A percentile compares a stretch with the other conserved stretches of the same genome.
phyloP scores from a whole-genome alignment of 2,329 filamentous ascomycete species.

The Nothomitra cinnamomea region DNA sequence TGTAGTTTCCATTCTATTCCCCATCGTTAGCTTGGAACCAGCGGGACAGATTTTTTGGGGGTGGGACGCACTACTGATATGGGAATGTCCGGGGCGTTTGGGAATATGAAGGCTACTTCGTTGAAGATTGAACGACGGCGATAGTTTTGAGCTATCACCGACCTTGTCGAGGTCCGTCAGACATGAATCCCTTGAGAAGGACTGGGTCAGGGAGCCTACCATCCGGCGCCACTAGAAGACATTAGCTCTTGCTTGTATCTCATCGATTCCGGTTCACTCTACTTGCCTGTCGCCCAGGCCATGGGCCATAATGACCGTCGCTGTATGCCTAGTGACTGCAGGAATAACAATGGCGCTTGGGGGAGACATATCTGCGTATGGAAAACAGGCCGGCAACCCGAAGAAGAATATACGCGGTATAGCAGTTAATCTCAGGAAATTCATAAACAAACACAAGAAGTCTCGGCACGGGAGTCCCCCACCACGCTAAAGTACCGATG shows the following conservation, averaged over 20 bases:
- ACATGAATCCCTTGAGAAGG: conserved; percentile 24
- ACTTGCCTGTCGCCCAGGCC: conserved; percentile 62
- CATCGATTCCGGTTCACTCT: conserved; percentile 1
- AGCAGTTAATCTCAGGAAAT: too few species aligned
- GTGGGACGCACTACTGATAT: conserved; percentile 54
- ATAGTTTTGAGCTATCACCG: conserved; percentile 74
- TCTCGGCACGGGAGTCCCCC: too few species aligned
- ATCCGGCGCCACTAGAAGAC: conserved; percentile 40
- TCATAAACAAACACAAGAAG: too few species aligned
- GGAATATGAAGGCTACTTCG: conserved; percentile 87
- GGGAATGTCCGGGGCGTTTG: conserved; percentile 72
- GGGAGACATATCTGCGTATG: conserved; percentile 20
- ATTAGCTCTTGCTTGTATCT: background rate
- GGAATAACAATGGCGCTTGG: conserved; percentile 51
- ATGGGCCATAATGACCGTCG: conserved; percentile 87
- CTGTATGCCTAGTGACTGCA: conserved; percentile 69
- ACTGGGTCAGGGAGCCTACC: conserved; percentile 29
- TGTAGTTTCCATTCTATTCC: conserved; percentile 51
- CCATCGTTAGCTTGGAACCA: conserved; percentile 6
- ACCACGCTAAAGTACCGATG: too few species aligned
- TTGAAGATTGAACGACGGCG: conserved; percentile 62
- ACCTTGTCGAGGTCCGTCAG: conserved; percentile 25
- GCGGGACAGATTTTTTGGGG: background rate
- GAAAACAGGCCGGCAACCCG: too few species aligned
- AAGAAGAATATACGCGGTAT: too few species aligned